phyloP scores from a whole-genome alignment of 1,139 yeast species.

The Yamadazyma songkhlaensis region DNA sequence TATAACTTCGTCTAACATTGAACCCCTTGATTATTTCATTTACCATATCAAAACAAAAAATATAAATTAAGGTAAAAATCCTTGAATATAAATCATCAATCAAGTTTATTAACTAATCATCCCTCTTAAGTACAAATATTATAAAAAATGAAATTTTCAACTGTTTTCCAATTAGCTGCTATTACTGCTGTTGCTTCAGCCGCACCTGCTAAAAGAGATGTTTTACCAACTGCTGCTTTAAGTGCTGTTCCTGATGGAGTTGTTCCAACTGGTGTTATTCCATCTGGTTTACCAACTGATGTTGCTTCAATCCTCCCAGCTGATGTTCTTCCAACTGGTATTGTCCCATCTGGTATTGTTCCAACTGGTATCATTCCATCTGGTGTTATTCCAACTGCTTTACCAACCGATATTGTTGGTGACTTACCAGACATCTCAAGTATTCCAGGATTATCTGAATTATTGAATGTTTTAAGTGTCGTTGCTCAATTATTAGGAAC shows the following conservation, averaged over 20 bases:
- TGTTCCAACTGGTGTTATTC: conserved; percentile 4
- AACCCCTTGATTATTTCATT: neutral
- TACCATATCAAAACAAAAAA: neutral
- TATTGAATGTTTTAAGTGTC: conserved; percentile 1
- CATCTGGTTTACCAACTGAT: conserved; percentile 6
- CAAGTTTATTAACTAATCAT: neutral
- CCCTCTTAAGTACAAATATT: neutral
- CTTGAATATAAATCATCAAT: conserved; percentile 1
- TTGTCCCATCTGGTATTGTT: conserved; percentile 1
- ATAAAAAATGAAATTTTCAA: conserved; percentile 8
- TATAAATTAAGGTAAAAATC: conserved; percentile 1
- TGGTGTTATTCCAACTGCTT: conserved; percentile 3
- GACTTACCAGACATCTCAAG: conserved; percentile 1
- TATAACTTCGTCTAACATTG: neutral
- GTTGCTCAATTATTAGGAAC: conserved; percentile 5
- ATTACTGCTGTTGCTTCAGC: conserved; percentile 6
- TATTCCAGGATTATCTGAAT: conserved; percentile 2
- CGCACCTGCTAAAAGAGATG: conserved; percentile 8
- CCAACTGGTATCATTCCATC: conserved; percentile 5
- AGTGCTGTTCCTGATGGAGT: conserved; percentile 1
- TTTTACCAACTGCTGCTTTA: conserved; percentile 4
- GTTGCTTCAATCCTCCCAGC: neutral
- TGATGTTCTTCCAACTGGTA: conserved; percentile 3
- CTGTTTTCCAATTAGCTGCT: conserved; percentile 7
- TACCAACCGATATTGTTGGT: conserved; percentile 4